phyloP scores from a whole-genome alignment of 768 basidiomycete genomes.

The Amanita muscaria region DNA sequence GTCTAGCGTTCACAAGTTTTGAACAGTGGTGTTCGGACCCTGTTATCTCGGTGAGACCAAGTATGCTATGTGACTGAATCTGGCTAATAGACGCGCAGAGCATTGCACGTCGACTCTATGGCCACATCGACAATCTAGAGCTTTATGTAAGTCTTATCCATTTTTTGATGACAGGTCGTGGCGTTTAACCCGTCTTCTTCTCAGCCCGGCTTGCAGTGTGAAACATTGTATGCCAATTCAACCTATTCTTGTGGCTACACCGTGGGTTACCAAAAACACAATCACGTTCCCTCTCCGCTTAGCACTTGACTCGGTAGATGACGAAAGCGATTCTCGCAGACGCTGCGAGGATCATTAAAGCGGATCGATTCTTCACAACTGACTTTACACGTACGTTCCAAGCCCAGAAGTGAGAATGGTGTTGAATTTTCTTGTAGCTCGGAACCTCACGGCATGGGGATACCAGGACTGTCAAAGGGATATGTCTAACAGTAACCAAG shows the following conservation, averaged over 20 bases:
- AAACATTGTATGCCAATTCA: conserved; percentile 23
- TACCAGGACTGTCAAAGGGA: conserved; percentile 40
- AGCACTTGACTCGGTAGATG: conserved; percentile 20
- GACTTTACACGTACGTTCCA: conserved; percentile 35
- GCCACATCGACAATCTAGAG: conserved; percentile 26
- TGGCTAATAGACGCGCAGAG: conserved; percentile 4
- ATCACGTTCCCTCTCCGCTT: neutral
- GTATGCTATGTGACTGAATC: neutral
- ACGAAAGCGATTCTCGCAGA: conserved; percentile 44
- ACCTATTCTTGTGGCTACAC: conserved; percentile 52
- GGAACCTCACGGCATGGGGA: conserved; percentile 42
- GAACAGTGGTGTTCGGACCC: conserved; percentile 48
- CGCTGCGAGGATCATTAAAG: conserved; percentile 43
- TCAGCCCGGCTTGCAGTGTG: conserved; percentile 24
- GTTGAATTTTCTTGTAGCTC: conserved; percentile 18
- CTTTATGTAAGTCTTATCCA: conserved; percentile 19
- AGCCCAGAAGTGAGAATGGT: neutral
- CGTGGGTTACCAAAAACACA: conserved; percentile 12
- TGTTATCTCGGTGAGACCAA: conserved; percentile 30
- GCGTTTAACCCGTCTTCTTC: neutral
- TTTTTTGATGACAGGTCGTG: neutral
- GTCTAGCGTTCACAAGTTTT: conserved; percentile 33
- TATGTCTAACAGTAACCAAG: conserved; percentile 29
- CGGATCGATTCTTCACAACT: conserved; percentile 44
- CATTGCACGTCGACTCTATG: conserved; percentile 24